Conservation (phyloP, 176 grass and related monocot genomes). For the Metroxylon sagu region DNA sequence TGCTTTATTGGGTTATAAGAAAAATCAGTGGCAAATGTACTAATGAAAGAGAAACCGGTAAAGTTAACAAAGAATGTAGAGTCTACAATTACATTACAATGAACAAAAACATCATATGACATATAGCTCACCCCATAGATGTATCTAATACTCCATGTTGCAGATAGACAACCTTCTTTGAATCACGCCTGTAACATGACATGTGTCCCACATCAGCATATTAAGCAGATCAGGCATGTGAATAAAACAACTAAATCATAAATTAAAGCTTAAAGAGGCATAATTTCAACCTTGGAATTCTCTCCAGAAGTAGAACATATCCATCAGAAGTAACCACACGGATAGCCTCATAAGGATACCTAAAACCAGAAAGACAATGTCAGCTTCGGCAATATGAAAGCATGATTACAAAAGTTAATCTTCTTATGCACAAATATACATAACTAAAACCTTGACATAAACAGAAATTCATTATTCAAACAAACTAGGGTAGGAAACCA, state of each 20-base stretch:
- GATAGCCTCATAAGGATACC: conserved; percentile 91
- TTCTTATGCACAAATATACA: too few relatives aligned
- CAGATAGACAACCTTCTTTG: conserved; percentile 70
- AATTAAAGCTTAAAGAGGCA: not conserved
- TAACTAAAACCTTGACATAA: too few relatives aligned
- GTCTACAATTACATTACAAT: too few relatives aligned
- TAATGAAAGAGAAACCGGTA: too few relatives aligned
- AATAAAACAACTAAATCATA: conserved; percentile 2
- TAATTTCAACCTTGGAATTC: conserved; percentile 72
- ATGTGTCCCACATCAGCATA: conserved; percentile 9
- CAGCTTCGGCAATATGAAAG: not conserved
- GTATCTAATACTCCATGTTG: conserved; percentile 98
- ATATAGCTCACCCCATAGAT: conserved; percentile 81
- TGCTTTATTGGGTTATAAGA: too few relatives aligned
- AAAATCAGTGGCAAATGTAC: too few relatives aligned
- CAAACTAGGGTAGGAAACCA: too few relatives aligned
- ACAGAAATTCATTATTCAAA: too few relatives aligned
- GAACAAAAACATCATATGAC: not conserved
- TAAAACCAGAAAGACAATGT: conserved; percentile 15
- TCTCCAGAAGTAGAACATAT: conserved; percentile 86
- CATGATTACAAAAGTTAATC: too few relatives aligned
- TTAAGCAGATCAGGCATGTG: conserved; percentile 20
- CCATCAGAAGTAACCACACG: conserved; percentile 94
- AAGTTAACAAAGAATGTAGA: too few relatives aligned
- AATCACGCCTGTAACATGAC: conserved; percentile 59